Evolutionary conservation across 352 stramenopile species (phyloP).

Genomic region (Plasmopara halstedii): DNA sequence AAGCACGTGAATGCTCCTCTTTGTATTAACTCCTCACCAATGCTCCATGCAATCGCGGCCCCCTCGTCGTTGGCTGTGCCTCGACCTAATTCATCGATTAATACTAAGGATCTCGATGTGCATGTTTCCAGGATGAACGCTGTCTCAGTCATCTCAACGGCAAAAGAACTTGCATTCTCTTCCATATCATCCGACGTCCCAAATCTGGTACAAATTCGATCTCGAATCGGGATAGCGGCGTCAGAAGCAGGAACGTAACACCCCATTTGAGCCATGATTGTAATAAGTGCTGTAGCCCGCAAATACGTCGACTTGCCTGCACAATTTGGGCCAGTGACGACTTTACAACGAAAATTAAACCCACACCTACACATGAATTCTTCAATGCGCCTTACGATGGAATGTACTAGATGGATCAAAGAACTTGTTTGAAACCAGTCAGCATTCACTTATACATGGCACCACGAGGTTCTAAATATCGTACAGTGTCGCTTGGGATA

Average conservation of each 20-base stretch:
- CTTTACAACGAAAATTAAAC: slow-evolving; percentile 14
- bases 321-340: slow-evolving; percentile 89
- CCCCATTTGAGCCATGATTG: slow-evolving; percentile 88
- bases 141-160: slow-evolving; percentile 87
- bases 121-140: slow-evolving; percentile 79
- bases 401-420: slow-evolving; percentile 69
- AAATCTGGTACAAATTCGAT: slow-evolving; percentile 88
- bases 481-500: slow-evolving; percentile 80
- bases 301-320: slow-evolving; percentile 89
- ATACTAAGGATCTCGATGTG: slow-evolving; percentile 62
- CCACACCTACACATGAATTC: background rate
- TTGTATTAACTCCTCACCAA: slow-evolving; percentile 76
- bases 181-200: slow-evolving; percentile 91
- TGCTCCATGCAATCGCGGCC: slow-evolving; percentile 82
- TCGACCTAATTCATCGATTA: slow-evolving; percentile 89
- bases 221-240: slow-evolving; percentile 74
- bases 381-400: slow-evolving; percentile 52
- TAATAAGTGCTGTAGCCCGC: slow-evolving; percentile 76
- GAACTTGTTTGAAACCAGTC: slow-evolving; percentile 29
- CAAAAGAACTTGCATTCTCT: slow-evolving; percentile 89
- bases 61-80: slow-evolving; percentile 88
- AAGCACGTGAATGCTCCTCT: slow-evolving; percentile 78
- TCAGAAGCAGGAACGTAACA: slow-evolving; percentile 83
- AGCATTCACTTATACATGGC: background rate
- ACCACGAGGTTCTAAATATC: background rate